phyloP scores from a whole-genome alignment of 1,284 basidiomycete species.

The Exobasidium rhododendri region DNA sequence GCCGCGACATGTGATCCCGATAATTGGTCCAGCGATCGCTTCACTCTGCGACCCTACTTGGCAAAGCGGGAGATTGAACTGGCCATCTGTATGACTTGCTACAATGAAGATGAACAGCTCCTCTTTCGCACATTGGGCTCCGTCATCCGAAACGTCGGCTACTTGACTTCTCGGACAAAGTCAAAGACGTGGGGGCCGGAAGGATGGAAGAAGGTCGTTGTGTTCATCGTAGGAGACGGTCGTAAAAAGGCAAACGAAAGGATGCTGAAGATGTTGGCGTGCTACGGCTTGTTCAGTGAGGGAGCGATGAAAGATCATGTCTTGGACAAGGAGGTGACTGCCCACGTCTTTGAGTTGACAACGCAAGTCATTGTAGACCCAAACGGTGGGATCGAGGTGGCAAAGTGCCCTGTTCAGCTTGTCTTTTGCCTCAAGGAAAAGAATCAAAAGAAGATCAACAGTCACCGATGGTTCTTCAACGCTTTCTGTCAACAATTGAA shows the following conservation, averaged over 20 bases:
- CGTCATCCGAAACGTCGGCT: conserved; percentile 25
- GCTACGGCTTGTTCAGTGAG: conserved; percentile 19
- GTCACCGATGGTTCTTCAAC: conserved; percentile 49
- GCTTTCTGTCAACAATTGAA: conserved; percentile 56
- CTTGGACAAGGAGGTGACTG: conserved; percentile 18
- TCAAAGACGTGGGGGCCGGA: conserved; percentile 23
- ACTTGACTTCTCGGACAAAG: conserved; percentile 16
- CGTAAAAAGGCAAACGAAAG: conserved; percentile 22
- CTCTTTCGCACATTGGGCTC: conserved; percentile 19
- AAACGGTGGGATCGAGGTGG: conserved; percentile 16
- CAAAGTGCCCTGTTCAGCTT: conserved; percentile 21
- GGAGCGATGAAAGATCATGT: conserved; percentile 21
- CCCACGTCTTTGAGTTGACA: conserved; percentile 25
- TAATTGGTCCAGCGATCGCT: conserved; percentile 17
- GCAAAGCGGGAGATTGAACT: conserved; percentile 21
- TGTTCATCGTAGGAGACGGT: conserved; percentile 21
- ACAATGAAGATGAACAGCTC: conserved; percentile 21
- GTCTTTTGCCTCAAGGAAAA: conserved; percentile 26
- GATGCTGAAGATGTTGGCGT: conserved; percentile 18
- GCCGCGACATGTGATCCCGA: conserved; percentile 74
- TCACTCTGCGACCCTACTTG: conserved; percentile 18
- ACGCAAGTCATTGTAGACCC: conserved; percentile 20
- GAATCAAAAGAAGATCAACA: conserved; percentile 48
- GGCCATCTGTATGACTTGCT: conserved; percentile 21
- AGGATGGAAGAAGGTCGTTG: conserved; percentile 23